These are phyloP conservation scores for Phlegmacium glaucopus DNA, from an alignment of 768 basidiomycete genomes.

Conservation along the genomic window DNA sequence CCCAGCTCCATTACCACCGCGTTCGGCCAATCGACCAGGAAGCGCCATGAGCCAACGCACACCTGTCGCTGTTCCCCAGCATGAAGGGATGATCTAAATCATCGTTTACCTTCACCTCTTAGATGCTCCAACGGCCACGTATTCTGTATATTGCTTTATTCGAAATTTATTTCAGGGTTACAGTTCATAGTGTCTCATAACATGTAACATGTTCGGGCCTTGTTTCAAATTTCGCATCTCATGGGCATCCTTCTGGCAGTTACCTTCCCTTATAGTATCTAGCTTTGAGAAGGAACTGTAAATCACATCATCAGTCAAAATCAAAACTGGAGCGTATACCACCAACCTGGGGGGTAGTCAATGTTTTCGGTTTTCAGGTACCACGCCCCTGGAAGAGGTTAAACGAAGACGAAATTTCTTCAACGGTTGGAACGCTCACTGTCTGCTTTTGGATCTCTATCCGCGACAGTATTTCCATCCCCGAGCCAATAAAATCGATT, in stretches of 20 bases:
- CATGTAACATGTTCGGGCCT: too few species aligned
- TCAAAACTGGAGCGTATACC: background rate
- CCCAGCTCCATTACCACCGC: slow-evolving; percentile 41
- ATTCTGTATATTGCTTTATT: background rate
- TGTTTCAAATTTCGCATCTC: too few species aligned
- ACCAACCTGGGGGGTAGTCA: slow-evolving; percentile 42
- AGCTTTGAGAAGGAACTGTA: too few species aligned
- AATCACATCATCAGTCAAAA: too few species aligned
- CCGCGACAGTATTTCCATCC: slow-evolving; percentile 54
- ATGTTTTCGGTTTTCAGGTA: slow-evolving; percentile 39
- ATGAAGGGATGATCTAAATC: slow-evolving; percentile 59
- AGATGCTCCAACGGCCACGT: background rate
- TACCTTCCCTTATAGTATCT: too few species aligned
- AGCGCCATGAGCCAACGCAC: slow-evolving; percentile 48
- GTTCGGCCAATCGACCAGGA: slow-evolving; percentile 64
- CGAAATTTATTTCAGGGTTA: too few species aligned
- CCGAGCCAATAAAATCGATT: slow-evolving; percentile 61
- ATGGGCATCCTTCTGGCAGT: too few species aligned
- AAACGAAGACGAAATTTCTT: background rate
- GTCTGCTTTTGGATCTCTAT: slow-evolving; percentile 32
- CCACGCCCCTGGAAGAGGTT: slow-evolving; percentile 36
- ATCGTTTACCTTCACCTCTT: slow-evolving; percentile 23
- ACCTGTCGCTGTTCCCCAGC: slow-evolving; percentile 49
- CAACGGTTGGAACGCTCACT: slow-evolving; percentile 18
- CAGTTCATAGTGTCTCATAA: too few species aligned